Evolutionary conservation across 2,329 filamentous ascomycete species (phyloP).

Genomic region (Mycogone perniciosa): DNA sequence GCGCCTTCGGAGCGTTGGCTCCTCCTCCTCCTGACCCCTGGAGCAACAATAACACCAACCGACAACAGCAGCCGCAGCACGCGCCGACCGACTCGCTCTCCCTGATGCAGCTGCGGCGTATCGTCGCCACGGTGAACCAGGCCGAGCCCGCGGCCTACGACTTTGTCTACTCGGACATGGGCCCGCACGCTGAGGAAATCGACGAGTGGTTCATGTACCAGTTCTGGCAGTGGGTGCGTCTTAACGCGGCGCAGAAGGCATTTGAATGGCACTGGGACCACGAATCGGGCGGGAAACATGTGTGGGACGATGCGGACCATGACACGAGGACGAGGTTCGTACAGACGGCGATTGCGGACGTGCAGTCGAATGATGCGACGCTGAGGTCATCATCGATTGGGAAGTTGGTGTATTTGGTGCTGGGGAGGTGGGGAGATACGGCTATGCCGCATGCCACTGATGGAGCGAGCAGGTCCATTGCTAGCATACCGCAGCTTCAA

Average conservation of each 20-base stretch:
- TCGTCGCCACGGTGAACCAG: conserved; percentile 68
- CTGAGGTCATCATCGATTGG: conserved; percentile 49
- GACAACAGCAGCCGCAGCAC: conserved; percentile 30
- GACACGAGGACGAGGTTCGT: conserved; percentile 54
- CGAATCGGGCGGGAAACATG: conserved; percentile 31
- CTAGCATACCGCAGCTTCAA: conserved; percentile 50
- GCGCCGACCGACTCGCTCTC: conserved; percentile 63
- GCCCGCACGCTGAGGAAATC: conserved; percentile 75
- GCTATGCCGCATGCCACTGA: conserved; percentile 44
- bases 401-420: conserved; percentile 53
- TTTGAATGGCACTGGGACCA: conserved; percentile 72
- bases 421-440: conserved; percentile 66
- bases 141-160: conserved; percentile 71
- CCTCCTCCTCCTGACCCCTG: background rate
- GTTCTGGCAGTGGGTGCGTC: conserved; percentile 73
- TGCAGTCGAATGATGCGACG: conserved; percentile 40
- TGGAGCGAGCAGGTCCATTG: conserved; percentile 41
- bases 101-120: conserved; percentile 63
- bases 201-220: conserved; percentile 98
- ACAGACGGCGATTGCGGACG: conserved; percentile 40
- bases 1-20: background rate
- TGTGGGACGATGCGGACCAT: conserved; percentile 62
- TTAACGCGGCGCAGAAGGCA: conserved; percentile 66
- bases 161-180: conserved; percentile 71
- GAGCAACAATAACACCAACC: conserved; percentile 12